Evolutionary conservation across 2,329 filamentous ascomycete genomes (phyloP).

Genomic region (Aspergillus tubingensis): DNA sequence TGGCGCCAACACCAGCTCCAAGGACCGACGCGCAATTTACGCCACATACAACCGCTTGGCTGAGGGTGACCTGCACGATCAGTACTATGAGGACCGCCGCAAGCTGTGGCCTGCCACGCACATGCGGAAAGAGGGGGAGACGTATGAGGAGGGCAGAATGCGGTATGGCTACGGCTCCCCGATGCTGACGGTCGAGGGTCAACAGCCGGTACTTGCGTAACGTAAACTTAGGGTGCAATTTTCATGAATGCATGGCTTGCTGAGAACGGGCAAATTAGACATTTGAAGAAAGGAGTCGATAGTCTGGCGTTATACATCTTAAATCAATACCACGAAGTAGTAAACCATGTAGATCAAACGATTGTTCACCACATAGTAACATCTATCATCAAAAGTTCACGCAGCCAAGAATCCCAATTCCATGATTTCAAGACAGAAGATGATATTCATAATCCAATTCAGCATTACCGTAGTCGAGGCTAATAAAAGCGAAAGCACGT

Average conservation of each 20-base stretch:
- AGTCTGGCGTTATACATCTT: no score
- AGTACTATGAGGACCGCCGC: constrained; percentile 45
- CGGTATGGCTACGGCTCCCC: constrained; percentile 43
- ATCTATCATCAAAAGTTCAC: no score
- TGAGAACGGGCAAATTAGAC: not conserved
- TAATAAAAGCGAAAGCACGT: not conserved
- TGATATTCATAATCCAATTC: no score
- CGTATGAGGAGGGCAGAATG: constrained; percentile 37
- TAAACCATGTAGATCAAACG: no score
- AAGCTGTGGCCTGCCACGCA: constrained; percentile 47
- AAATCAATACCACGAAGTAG: no score
- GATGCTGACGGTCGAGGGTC: constrained; percentile 40
- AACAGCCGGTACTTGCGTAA: constrained; percentile 5
- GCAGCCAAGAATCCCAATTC: no score
- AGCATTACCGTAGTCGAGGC: not conserved
- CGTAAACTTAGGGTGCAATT: not conserved
- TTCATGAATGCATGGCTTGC: not conserved
- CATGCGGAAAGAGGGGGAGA: constrained; percentile 35
- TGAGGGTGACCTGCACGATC: constrained; percentile 46
- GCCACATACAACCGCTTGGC: constrained; percentile 45
- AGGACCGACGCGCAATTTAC: constrained; percentile 44
- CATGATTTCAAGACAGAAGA: no score
- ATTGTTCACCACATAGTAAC: no score
- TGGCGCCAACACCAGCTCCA: constrained; percentile 36
- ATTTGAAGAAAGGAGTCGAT: not conserved